Conservation (phyloP, 2,329 filamentous ascomycete species). For the Lachnum nothofagi region DNA sequence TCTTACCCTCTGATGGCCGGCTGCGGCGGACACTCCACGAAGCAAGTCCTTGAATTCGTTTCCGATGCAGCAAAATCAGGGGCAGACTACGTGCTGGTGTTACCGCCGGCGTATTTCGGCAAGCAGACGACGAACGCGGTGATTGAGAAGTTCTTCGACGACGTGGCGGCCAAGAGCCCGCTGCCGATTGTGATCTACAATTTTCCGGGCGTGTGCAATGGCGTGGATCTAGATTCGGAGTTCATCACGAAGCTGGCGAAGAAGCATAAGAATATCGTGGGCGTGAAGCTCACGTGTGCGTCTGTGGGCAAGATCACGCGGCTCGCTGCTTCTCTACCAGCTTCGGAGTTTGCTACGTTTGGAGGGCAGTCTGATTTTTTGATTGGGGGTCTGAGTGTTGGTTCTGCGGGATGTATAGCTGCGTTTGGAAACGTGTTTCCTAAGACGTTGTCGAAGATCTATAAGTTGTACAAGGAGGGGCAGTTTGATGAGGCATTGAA, state of each 20-base stretch:
- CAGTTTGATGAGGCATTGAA: constrained; percentile 45
- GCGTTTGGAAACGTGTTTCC: constrained; percentile 55
- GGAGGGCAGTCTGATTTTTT: constrained; percentile 57
- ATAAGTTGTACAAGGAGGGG: constrained; percentile 44
- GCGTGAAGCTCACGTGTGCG: constrained; percentile 51
- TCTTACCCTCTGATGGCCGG: constrained; percentile 47
- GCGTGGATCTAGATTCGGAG: constrained; percentile 50
- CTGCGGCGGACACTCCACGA: constrained; percentile 45
- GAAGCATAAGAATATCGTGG: constrained; percentile 46
- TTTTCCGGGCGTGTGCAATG: constrained; percentile 51
- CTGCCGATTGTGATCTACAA: constrained; percentile 49
- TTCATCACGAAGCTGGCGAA: constrained; percentile 43
- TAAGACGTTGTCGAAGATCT: constrained; percentile 45
- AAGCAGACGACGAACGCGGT: constrained; percentile 44
- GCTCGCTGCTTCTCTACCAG: constrained; percentile 40
- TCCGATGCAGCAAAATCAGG: constrained; percentile 43
- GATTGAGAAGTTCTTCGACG: constrained; percentile 43
- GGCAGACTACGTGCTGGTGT: constrained; percentile 44
- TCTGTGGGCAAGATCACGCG: constrained; percentile 51
- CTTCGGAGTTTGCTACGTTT: constrained; percentile 48
- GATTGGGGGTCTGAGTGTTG: constrained; percentile 48
- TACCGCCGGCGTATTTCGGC: constrained; percentile 47
- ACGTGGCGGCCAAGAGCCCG: constrained; percentile 38
- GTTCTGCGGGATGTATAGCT: constrained; percentile 51
- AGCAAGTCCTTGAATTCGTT: constrained; percentile 44